Conservation (phyloP, 345 rosid species). For the Brassica rapa region DNA sequence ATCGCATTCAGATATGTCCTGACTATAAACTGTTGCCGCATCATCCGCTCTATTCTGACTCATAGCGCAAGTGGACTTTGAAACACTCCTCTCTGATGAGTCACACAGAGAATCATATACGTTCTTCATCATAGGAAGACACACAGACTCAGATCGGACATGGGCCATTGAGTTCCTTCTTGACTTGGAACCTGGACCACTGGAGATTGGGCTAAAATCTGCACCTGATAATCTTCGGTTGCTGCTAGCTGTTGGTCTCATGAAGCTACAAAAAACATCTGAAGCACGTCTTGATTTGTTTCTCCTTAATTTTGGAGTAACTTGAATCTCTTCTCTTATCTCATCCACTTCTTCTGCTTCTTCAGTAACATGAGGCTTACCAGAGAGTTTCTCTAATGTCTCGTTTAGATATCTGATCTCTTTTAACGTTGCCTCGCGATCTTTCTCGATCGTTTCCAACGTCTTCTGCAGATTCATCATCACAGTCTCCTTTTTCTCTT, state of each 20-base stretch:
- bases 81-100: slow-evolving; percentile 52
- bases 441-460: slow-evolving; percentile 55
- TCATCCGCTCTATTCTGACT: slow-evolving; percentile 44
- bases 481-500: slow-evolving; percentile 47
- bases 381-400: slow-evolving; percentile 48
- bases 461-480: slow-evolving; percentile 54
- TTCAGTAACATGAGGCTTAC: slow-evolving; percentile 39
- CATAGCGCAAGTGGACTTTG: slow-evolving; percentile 53
- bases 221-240: slow-evolving; percentile 52
- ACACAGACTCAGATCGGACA: slow-evolving; percentile 56
- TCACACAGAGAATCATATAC: slow-evolving; percentile 37
- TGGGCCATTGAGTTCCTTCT: slow-evolving; percentile 48
- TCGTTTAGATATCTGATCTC: slow-evolving; percentile 47
- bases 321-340: slow-evolving; percentile 36
- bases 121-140: slow-evolving; percentile 48
- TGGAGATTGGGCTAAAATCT: slow-evolving; percentile 36
- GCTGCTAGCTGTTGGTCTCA: slow-evolving; percentile 78
- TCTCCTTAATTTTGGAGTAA: slow-evolving; percentile 29
- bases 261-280: slow-evolving; percentile 61
- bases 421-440: slow-evolving; percentile 43
- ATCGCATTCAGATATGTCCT: slow-evolving; percentile 58
- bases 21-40: slow-evolving; percentile 61
- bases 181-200: slow-evolving; percentile 18
- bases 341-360: slow-evolving; percentile 37
- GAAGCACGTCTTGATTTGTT: slow-evolving; percentile 39